Conservation (phyloP, 352 stramenopile genomes). For the Pythium aristosporum region DNA sequence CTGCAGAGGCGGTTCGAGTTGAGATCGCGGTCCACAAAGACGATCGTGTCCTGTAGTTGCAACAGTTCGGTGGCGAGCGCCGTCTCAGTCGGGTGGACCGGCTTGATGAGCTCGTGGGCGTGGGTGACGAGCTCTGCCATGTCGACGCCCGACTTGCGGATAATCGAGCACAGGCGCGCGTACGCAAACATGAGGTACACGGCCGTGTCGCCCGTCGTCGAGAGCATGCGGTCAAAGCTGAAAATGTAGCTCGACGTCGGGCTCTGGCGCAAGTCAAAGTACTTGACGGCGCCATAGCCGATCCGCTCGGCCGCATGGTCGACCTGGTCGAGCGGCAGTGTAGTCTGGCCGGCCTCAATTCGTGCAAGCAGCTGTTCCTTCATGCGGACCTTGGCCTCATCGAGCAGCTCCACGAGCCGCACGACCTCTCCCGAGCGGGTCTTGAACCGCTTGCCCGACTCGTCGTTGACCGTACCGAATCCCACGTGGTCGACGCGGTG, state of each 20-base stretch:
- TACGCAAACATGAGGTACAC: slow-evolving; percentile 99
- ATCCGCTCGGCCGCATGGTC: slow-evolving; percentile 93
- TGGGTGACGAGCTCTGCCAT: slow-evolving; percentile 65
- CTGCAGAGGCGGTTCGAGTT: slow-evolving; percentile 97
- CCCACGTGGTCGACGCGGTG: slow-evolving; percentile 82
- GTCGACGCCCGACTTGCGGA: slow-evolving; percentile 92
- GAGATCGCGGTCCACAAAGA: slow-evolving; percentile 93
- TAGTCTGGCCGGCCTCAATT: slow-evolving; percentile 90
- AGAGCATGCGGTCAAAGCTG: slow-evolving; percentile 99
- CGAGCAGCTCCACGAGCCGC: slow-evolving; percentile 97
- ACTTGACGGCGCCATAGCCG: slow-evolving; percentile 99
- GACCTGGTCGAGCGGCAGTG: slow-evolving; percentile 89
- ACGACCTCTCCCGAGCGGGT: slow-evolving; percentile 98
- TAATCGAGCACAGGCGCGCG: slow-evolving; percentile 97
- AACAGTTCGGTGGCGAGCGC: slow-evolving; percentile 95
- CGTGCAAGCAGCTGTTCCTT: slow-evolving; percentile 91
- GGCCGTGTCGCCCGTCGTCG: slow-evolving; percentile 98
- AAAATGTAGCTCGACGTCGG: slow-evolving; percentile 99
- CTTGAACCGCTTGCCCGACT: slow-evolving; percentile 95
- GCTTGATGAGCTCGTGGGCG: slow-evolving; percentile 55
- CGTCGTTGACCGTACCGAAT: slow-evolving; percentile 87
- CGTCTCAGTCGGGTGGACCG: slow-evolving; percentile 83
- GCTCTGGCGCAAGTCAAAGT: slow-evolving; percentile 99
- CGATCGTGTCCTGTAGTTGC: slow-evolving; percentile 95
- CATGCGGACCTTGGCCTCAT: slow-evolving; percentile 97